These are phyloP conservation scores for Kurtzmaniella quercitrusa DNA, from an alignment of 1,139 yeast genomes.

Conservation along the genomic window DNA sequence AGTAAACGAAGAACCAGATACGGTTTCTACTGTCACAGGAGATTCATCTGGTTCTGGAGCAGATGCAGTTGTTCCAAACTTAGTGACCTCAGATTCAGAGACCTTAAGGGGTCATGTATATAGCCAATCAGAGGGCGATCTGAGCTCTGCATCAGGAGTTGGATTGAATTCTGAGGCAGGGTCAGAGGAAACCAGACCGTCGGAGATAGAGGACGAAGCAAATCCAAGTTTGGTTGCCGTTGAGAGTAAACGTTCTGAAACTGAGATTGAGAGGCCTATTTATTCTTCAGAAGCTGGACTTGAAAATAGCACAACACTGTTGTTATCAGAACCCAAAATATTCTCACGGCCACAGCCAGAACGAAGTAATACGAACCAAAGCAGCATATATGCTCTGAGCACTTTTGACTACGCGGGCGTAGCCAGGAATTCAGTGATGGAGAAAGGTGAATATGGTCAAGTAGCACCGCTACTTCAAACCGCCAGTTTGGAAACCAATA, in stretches of 20 bases:
- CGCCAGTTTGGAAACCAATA: slow-evolving; percentile 18
- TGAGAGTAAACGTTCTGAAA: not conserved
- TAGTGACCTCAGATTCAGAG: not conserved
- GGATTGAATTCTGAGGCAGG: not conserved
- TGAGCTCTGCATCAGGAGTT: not conserved
- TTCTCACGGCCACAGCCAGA: slow-evolving; percentile 7
- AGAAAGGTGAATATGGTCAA: slow-evolving; percentile 22
- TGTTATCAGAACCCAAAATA: not conserved
- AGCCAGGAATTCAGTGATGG: slow-evolving; percentile 16
- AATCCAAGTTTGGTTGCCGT: not conserved
- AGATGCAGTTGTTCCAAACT: not conserved
- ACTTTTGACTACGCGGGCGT: slow-evolving; percentile 7
- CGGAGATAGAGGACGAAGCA: not conserved
- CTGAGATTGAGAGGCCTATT: not conserved
- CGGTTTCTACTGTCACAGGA: not conserved
- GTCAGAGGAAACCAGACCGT: not conserved
- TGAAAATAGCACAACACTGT: not conserved
- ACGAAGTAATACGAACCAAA: slow-evolving; percentile 8
- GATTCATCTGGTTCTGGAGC: not conserved
- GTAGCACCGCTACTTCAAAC: slow-evolving; percentile 29
- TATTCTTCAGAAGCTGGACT: not conserved
- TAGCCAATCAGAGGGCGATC: not conserved
- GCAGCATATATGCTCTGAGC: slow-evolving; percentile 8
- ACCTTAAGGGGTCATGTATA: too few relatives aligned
- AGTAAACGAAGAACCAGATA: not conserved